A percentile compares a stretch with the other conserved stretches of the same genome.
Conservation (phyloP, 202 grass and related monocot genomes). For the Dendrocalamus latiflorus region DNA sequence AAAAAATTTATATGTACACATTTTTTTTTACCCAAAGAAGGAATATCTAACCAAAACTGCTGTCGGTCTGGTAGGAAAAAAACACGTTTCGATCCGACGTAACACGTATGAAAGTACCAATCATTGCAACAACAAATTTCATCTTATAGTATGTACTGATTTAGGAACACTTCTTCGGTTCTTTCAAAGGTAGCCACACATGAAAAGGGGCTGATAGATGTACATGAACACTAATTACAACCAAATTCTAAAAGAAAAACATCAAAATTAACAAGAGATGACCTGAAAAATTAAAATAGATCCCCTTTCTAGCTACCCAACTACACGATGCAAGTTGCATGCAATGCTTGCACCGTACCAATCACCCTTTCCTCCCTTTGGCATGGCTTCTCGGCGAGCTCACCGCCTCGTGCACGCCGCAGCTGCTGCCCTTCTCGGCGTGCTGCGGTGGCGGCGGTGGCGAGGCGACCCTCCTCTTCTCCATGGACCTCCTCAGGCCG, state of each 20-base stretch:
- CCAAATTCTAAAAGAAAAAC: not conserved
- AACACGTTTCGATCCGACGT: not conserved
- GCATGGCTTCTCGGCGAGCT: constrained; percentile 15
- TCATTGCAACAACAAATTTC: not conserved
- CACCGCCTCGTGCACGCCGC: not conserved
- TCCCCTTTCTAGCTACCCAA: not conserved
- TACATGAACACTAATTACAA: not conserved
- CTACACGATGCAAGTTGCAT: not conserved
- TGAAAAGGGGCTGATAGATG: not conserved
- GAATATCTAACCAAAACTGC: not conserved
- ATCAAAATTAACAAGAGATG: not conserved
- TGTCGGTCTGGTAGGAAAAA: not conserved
- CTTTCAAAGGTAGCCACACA: not conserved
- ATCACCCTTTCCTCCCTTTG: not conserved
- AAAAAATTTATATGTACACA: not conserved
- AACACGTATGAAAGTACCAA: not conserved
- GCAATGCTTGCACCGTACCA: not conserved
- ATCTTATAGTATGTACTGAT: no score
- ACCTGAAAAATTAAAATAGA: not conserved
- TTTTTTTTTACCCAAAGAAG: no score
- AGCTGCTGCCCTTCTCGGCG: not conserved
- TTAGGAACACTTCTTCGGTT: not conserved
- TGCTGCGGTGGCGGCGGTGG: not conserved
- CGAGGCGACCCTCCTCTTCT: constrained; percentile 2
- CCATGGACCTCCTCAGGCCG: not conserved